These are phyloP conservation scores for Leersia perrieri DNA, from an alignment of 176 grass and related monocot species.

Conservation along the genomic window DNA sequence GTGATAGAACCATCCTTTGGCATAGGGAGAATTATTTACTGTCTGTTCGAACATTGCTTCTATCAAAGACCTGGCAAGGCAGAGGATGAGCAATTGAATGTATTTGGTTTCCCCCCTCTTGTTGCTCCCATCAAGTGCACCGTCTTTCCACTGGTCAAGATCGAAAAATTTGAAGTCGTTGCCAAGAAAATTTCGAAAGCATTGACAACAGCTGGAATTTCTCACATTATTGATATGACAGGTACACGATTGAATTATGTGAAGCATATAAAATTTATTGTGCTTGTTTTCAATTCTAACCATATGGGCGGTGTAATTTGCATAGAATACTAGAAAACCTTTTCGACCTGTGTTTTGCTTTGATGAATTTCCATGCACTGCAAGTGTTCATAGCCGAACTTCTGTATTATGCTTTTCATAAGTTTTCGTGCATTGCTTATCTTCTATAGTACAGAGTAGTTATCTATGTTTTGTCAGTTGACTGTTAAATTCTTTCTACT, in stretches of 20 bases:
- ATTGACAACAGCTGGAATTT: slow-evolving; percentile 72
- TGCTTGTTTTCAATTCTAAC: slow-evolving; percentile 3
- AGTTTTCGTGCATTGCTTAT: not conserved
- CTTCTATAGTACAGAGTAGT: not conserved
- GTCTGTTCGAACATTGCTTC: slow-evolving; percentile 80
- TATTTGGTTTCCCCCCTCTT: slow-evolving; percentile 74
- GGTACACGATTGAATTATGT: slow-evolving; percentile 37
- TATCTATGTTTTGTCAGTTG: not conserved
- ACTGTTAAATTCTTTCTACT: not conserved
- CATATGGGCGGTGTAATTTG: not conserved
- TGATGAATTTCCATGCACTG: not conserved
- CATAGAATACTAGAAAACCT: not conserved
- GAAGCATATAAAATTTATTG: not conserved
- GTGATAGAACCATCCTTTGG: slow-evolving; percentile 97
- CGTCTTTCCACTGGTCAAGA: slow-evolving; percentile 79
- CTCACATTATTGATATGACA: slow-evolving; percentile 85
- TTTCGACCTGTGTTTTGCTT: not conserved
- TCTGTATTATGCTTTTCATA: not conserved
- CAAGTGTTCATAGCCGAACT: not conserved
- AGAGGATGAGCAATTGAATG: slow-evolving; percentile 83
- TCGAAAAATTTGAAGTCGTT: slow-evolving; percentile 68
- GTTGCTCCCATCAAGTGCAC: slow-evolving; percentile 95
- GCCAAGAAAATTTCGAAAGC: slow-evolving; percentile 76
- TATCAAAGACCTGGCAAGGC: slow-evolving; percentile 66
- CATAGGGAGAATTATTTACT: slow-evolving; percentile 92